A percentile compares a stretch with the other conserved stretches of the same genome.
phyloP scores from a whole-genome alignment of 129 eudicot species.

The Solidago caesia region DNA sequence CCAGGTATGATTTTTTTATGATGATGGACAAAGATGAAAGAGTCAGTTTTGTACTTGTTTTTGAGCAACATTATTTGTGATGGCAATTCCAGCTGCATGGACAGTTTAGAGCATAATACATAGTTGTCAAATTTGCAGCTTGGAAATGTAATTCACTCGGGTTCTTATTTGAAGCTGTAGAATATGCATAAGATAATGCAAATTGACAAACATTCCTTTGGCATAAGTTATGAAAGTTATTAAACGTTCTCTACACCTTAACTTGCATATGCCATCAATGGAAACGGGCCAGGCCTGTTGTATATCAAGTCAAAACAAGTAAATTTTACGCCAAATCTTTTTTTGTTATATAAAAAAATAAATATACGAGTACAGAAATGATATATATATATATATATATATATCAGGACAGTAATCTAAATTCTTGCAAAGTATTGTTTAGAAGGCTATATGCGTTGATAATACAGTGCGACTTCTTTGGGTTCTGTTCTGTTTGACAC shows the following conservation, averaged over 20 bases:
- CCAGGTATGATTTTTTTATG: slow-evolving; percentile 32
- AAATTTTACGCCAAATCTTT: background rate
- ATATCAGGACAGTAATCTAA: too few species aligned
- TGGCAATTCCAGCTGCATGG: slow-evolving; percentile 36
- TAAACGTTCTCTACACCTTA: background rate
- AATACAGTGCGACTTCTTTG: too few species aligned
- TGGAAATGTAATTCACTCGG: slow-evolving; percentile 28
- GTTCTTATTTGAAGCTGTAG: slow-evolving; percentile 34
- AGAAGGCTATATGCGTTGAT: too few species aligned
- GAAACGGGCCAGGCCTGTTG: background rate
- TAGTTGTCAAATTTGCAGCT: slow-evolving; percentile 39
- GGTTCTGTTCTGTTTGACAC: too few species aligned
- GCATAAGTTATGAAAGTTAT: background rate
- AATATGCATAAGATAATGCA: slow-evolving; percentile 26
- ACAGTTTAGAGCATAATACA: slow-evolving; percentile 32
- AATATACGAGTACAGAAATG: too few species aligned
- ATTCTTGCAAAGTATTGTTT: too few species aligned
- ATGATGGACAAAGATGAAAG: slow-evolving; percentile 29
- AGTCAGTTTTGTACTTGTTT: slow-evolving; percentile 48
- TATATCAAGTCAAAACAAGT: background rate
- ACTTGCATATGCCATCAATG: background rate
- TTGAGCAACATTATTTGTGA: slow-evolving; percentile 35
- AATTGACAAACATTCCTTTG: slow-evolving; percentile 23
- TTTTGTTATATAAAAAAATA: too few species aligned
- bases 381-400: too few species aligned